A percentile compares a stretch with the other conserved stretches of the same genome.
These are phyloP conservation scores for Solanum hybrid DNA, from an alignment of 305 asterid species.

Conservation along the genomic window DNA sequence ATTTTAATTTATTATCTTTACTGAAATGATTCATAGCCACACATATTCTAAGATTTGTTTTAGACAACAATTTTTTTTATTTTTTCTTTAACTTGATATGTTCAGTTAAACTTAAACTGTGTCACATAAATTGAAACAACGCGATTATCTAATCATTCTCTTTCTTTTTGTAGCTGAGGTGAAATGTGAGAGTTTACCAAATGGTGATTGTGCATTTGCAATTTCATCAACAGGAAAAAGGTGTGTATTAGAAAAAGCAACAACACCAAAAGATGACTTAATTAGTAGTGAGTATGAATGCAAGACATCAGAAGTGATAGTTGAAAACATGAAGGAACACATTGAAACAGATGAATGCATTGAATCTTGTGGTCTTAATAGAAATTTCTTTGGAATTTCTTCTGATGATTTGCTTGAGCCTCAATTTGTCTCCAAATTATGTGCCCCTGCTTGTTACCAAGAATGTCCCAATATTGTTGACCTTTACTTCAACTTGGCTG, in stretches of 20 bases:
- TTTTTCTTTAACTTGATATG: too few species aligned
- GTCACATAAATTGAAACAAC: too few species aligned
- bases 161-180: slow-evolving; percentile 33
- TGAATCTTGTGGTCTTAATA: slow-evolving; percentile 47
- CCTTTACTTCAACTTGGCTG: slow-evolving; percentile 65
- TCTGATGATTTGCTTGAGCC: slow-evolving; percentile 50
- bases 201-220: slow-evolving; percentile 45
- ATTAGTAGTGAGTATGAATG: slow-evolving; percentile 33
- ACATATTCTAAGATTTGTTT: too few species aligned
- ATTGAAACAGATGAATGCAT: slow-evolving; percentile 62
- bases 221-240: slow-evolving; percentile 80
- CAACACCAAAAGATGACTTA: slow-evolving; percentile 20
- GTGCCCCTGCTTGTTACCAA: slow-evolving; percentile 52
- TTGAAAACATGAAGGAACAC: slow-evolving; percentile 41
- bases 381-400: slow-evolving; percentile 49
- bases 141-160: neutral
- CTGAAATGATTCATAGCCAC: neutral
- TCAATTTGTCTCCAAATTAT: slow-evolving; percentile 41
- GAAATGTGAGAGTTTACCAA: slow-evolving; percentile 58
- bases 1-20: too few species aligned
- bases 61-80: neutral
- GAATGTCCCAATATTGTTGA: slow-evolving; percentile 62
- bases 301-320: slow-evolving; percentile 61
- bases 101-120: too few species aligned
- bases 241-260: slow-evolving; percentile 58